Conservation (phyloP, 257 asterid species). For the Penstemon eatonii region DNA sequence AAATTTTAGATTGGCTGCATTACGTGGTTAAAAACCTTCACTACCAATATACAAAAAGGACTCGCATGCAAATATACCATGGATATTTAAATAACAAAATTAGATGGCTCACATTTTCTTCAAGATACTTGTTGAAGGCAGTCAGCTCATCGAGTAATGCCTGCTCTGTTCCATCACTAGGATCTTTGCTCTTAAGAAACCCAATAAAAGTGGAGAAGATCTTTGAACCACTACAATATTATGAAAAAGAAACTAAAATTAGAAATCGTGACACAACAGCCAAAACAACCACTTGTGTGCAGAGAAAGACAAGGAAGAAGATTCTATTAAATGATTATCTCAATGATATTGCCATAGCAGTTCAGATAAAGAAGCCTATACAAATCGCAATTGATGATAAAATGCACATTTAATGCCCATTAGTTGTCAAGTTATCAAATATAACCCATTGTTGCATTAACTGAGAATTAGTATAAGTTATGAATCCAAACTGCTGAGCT, state of each 20-base stretch:
- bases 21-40: not conserved
- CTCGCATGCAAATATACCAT: not conserved
- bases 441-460: too few relatives aligned
- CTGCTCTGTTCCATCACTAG: constrained; percentile 82
- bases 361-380: too few relatives aligned
- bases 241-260: not conserved
- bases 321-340: too few relatives aligned
- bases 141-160: constrained; percentile 73
- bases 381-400: too few relatives aligned
- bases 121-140: constrained; percentile 65
- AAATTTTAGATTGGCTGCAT: not conserved
- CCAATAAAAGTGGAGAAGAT: constrained; percentile 84
- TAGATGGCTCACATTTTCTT: constrained; percentile 62
- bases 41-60: not conserved
- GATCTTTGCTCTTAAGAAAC: constrained; percentile 89
- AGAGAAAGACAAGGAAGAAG: too few relatives aligned
- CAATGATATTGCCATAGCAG: too few relatives aligned
- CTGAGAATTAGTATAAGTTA: too few relatives aligned
- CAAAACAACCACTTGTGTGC: too few relatives aligned
- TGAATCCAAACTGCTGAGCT: too few relatives aligned
- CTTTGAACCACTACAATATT: constrained; percentile 80
- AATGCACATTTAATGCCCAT: too few relatives aligned
- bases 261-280: too few relatives aligned
- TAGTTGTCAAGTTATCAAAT: too few relatives aligned
- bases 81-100: constrained; percentile 11